Evolutionary conservation across 2,329 filamentous ascomycete genomes (phyloP).

Genomic region (Fusarium oligoseptatum): DNA sequence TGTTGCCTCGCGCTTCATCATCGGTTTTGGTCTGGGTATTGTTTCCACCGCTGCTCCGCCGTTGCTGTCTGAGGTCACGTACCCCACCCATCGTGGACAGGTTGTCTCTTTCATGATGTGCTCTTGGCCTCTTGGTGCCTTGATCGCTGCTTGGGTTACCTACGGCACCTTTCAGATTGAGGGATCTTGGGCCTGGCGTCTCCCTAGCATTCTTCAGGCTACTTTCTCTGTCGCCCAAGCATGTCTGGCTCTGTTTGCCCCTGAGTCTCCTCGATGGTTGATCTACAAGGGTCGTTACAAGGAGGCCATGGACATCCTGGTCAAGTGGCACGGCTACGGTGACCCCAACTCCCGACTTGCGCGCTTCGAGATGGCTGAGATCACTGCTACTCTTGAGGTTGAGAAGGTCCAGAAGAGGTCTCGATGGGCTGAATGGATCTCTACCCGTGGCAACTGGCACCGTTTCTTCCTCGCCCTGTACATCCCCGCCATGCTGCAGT

Average conservation of each 20-base stretch:
- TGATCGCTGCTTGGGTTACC: conserved; percentile 49
- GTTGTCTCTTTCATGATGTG: conserved; percentile 48
- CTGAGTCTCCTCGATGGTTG: conserved; percentile 41
- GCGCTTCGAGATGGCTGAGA: conserved; percentile 41
- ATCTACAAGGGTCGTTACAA: conserved; percentile 45
- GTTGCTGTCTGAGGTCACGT: conserved; percentile 53
- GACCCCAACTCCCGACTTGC: conserved; percentile 29
- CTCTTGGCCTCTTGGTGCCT: conserved; percentile 34
- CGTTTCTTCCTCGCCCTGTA: conserved; percentile 48
- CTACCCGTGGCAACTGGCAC: conserved; percentile 48
- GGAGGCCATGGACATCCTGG: conserved; percentile 36
- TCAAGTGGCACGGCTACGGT: conserved; percentile 42
- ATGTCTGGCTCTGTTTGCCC: conserved; percentile 25
- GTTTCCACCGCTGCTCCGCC: conserved; percentile 49
- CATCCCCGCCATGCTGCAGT: conserved; percentile 49
- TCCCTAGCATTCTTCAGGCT: conserved; percentile 62
- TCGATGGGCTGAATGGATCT: conserved; percentile 37
- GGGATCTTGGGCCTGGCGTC: conserved; percentile 62
- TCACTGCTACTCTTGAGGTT: conserved; percentile 38
- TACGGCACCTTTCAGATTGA: conserved; percentile 57
- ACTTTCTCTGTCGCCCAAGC: conserved; percentile 46
- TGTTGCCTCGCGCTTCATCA: conserved; percentile 50
- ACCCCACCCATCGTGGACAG: conserved; percentile 52
- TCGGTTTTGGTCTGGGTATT: conserved; percentile 58
- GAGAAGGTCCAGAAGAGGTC: conserved; percentile 45